phyloP scores from a whole-genome alignment of 805 yeast genomes.

The Tetrapisispora arboricola region DNA sequence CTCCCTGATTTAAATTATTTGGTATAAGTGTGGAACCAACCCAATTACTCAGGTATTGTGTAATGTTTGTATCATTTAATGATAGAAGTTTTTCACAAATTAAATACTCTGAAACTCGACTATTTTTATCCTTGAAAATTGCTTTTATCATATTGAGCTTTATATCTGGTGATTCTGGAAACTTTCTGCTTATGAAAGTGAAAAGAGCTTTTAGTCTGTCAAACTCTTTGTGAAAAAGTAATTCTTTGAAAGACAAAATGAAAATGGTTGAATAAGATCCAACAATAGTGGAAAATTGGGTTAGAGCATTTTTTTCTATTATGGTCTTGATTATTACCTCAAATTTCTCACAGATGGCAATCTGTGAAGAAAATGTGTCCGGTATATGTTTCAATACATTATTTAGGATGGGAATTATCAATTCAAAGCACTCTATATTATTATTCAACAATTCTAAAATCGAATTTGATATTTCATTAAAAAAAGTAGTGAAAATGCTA shows the following conservation, averaged over 20 bases:
- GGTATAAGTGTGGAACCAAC: slow-evolving; percentile 19
- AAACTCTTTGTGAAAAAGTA: neutral
- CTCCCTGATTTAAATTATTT: slow-evolving; percentile 5
- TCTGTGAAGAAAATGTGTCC: neutral
- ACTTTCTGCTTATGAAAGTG: neutral
- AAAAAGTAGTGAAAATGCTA: neutral
- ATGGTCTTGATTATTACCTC: neutral
- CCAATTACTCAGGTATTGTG: slow-evolving; percentile 15
- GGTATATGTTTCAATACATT: neutral
- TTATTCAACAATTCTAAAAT: neutral
- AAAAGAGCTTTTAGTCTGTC: neutral
- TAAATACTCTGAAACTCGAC: slow-evolving; percentile 9
- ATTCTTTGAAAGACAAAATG: neutral
- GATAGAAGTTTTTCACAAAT: slow-evolving; percentile 10
- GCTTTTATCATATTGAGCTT: slow-evolving; percentile 9
- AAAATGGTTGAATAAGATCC: neutral
- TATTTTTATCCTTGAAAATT: slow-evolving; percentile 5
- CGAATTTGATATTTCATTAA: neutral
- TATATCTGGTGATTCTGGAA: slow-evolving; percentile 1
- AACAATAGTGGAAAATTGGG: neutral
- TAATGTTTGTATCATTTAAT: slow-evolving; percentile 6
- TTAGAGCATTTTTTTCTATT: neutral
- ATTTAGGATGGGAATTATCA: neutral
- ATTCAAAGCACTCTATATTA: neutral
- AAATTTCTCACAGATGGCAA: neutral